These are phyloP conservation scores for Globisporangium carolinianum DNA, from an alignment of 352 stramenopile genomes.

Conservation along the genomic window DNA sequence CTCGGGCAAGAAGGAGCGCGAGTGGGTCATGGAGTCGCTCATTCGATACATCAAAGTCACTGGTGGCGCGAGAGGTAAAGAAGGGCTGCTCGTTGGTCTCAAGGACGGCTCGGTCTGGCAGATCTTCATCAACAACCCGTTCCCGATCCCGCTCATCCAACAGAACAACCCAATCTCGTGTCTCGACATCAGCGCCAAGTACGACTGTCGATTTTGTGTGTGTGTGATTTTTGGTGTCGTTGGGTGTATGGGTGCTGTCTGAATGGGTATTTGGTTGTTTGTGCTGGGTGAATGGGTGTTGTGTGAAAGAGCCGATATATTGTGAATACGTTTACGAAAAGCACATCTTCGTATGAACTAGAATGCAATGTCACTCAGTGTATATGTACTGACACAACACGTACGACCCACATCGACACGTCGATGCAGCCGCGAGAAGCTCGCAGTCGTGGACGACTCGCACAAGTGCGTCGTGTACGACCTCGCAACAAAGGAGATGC, in stretches of 20 bases:
- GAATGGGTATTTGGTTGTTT: conserved; percentile 2
- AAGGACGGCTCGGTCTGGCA: conserved; percentile 89
- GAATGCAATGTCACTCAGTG: too few species aligned
- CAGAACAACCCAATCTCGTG: conserved; percentile 82
- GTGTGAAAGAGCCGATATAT: background rate
- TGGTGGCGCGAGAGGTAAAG: conserved; percentile 79
- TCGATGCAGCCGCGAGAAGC: conserved; percentile 47
- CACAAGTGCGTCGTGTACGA: conserved; percentile 90
- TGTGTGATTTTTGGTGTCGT: too few species aligned
- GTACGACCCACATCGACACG: too few species aligned
- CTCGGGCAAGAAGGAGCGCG: conserved; percentile 74
- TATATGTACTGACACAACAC: too few species aligned
- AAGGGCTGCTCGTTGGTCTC: conserved; percentile 90
- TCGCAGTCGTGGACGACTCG: conserved; percentile 89
- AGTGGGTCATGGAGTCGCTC: conserved; percentile 82
- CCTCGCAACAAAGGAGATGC: conserved; percentile 83
- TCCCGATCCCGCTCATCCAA: conserved; percentile 90
- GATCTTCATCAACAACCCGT: conserved; percentile 94
- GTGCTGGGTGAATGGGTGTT: background rate
- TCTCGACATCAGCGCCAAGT: conserved; percentile 86
- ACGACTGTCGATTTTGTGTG: conserved; percentile 6
- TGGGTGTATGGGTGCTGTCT: too few species aligned
- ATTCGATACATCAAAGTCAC: conserved; percentile 92
- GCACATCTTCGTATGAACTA: too few species aligned
- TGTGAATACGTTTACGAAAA: conserved; percentile 14